A percentile compares a stretch with the other conserved stretches of the same genome.
Evolutionary conservation across 257 asterid species (phyloP).

Genomic region (Solanum gracilifrons): DNA sequence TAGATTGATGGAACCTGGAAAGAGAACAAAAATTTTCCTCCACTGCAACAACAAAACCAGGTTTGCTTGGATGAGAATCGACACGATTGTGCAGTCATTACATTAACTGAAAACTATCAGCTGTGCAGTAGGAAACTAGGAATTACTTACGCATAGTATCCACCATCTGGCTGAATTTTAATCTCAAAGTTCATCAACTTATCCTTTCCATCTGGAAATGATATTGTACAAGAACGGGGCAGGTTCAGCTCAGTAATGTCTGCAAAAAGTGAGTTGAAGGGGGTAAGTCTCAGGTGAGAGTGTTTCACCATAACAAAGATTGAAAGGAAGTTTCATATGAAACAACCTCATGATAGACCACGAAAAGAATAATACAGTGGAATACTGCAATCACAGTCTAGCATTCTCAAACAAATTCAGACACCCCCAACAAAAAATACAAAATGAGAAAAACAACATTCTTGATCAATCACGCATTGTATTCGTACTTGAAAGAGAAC

Average conservation of each 20-base stretch:
- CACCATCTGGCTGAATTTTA: constrained; percentile 21
- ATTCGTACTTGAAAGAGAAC: background rate
- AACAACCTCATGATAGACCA: background rate
- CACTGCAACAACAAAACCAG: constrained; percentile 8
- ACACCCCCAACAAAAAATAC: background rate
- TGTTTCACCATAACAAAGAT: background rate
- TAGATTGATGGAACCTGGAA: constrained; percentile 23
- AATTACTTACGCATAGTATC: constrained; percentile 24
- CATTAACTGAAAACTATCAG: background rate
- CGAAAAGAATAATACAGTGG: background rate
- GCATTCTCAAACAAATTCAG: background rate
- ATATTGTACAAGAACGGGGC: constrained; percentile 20
- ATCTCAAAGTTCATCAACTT: constrained; percentile 28
- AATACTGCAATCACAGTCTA: background rate
- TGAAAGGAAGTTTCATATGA: background rate
- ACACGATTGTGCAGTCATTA: background rate
- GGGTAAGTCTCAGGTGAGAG: background rate
- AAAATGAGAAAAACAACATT: background rate
- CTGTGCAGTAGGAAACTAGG: background rate
- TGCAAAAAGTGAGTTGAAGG: background rate
- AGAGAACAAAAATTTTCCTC: constrained; percentile 20
- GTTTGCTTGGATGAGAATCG: background rate
- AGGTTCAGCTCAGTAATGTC: constrained; percentile 33
- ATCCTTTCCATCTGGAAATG: constrained; percentile 30
- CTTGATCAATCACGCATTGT: background rate